Conservation (phyloP, 2,329 filamentous ascomycete species). For the Coniella vitis region DNA sequence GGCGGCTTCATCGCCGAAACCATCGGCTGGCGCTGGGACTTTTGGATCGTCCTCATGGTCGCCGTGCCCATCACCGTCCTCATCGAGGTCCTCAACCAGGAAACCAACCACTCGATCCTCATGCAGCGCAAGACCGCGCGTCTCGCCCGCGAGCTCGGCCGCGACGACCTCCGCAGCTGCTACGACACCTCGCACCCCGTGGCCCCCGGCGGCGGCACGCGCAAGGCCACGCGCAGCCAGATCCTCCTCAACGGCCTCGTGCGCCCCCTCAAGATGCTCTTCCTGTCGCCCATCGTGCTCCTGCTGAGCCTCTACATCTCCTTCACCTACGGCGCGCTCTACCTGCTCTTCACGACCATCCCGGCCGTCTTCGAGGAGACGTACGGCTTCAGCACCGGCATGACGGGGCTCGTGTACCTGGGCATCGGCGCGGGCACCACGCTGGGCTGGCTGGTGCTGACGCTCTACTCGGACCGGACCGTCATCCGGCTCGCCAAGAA, state of each 20-base stretch:
- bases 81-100: slow-evolving; percentile 35
- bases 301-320: slow-evolving; percentile 42
- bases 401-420: slow-evolving; percentile 44
- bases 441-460: slow-evolving; percentile 25
- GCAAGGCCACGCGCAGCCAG: slow-evolving; percentile 21
- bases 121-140: slow-evolving; percentile 41
- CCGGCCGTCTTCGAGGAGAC: slow-evolving; percentile 40
- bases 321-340: slow-evolving; percentile 45
- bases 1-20: slow-evolving; percentile 43
- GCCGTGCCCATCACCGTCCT: slow-evolving; percentile 27
- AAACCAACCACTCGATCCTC: slow-evolving; percentile 45
- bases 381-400: slow-evolving; percentile 40
- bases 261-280: slow-evolving; percentile 31
- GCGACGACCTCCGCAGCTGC: slow-evolving; percentile 38
- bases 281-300: slow-evolving; percentile 41
- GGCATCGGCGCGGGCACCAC: slow-evolving; percentile 37
- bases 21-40: slow-evolving; percentile 46
- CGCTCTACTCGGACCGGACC: slow-evolving; percentile 29
- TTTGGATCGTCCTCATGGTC: slow-evolving; percentile 46
- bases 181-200: slow-evolving; percentile 35
- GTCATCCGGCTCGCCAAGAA: slow-evolving; percentile 32
- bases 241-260: slow-evolving; percentile 24
- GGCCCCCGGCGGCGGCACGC: slow-evolving; percentile 6
- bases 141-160: slow-evolving; percentile 38
- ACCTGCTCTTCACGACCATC: slow-evolving; percentile 48